Evolutionary conservation across 2,329 filamentous ascomycete genomes (phyloP).

Genomic region (Trichothecium sympodiale): DNA sequence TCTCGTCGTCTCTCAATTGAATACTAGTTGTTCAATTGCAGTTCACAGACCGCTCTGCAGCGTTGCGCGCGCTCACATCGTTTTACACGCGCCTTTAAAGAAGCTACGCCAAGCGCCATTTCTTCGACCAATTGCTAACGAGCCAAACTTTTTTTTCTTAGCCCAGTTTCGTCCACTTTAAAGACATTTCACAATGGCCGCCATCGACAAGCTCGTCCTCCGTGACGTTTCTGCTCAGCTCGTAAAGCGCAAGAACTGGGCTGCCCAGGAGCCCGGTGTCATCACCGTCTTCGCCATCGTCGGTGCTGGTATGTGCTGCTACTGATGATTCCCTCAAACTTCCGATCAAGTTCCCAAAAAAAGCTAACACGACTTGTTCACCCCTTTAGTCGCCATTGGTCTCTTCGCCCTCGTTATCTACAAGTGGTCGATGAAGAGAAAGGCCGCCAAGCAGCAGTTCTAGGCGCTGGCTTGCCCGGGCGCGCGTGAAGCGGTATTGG

Average conservation of each 20-base stretch:
- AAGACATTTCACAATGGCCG: constrained; percentile 26
- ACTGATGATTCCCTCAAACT: background rate
- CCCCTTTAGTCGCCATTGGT: constrained; percentile 19
- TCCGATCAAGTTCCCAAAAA: background rate
- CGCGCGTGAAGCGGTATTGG: background rate
- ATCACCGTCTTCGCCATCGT: constrained; percentile 33
- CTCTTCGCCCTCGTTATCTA: constrained; percentile 18
- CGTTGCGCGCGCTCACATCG: no score
- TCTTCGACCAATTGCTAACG: no score
- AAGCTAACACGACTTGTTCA: constrained; percentile 8
- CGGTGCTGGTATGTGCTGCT: constrained; percentile 22
- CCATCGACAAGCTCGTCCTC: constrained; percentile 25
- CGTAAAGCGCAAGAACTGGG: constrained; percentile 30
- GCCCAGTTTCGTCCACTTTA: constrained; percentile 7
- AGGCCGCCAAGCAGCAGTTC: constrained; percentile 18
- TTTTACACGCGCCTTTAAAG: no score
- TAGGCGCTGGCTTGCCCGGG: constrained; percentile 4
- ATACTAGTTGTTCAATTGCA: no score
- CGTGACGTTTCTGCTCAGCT: constrained; percentile 27
- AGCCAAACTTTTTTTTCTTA: background rate
- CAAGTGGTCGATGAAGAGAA: constrained; percentile 21
- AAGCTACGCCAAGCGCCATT: no score
- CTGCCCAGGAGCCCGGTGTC: constrained; percentile 25
- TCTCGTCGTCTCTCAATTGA: no score
- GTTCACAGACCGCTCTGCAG: no score